phyloP scores from a whole-genome alignment of 2,329 filamentous ascomycete genomes.

The Tolypocladium tropicale region DNA sequence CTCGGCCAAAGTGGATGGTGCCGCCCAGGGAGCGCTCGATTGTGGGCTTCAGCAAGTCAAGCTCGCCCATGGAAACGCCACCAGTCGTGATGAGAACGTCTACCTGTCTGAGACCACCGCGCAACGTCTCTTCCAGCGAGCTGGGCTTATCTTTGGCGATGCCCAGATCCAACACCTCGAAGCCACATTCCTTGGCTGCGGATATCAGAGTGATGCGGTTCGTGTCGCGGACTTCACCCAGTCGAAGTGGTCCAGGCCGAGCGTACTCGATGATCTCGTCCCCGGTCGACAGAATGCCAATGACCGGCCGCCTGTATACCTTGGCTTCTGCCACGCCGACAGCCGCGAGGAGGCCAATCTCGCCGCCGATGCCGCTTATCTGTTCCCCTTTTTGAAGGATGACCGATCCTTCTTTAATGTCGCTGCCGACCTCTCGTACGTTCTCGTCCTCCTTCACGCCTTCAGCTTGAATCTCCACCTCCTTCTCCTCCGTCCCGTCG shows the following conservation, averaged over 20 bases:
- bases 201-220: constrained; percentile 83
- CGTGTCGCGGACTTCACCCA: constrained; percentile 87
- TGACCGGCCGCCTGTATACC: constrained; percentile 64
- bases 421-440: constrained; percentile 82
- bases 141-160: constrained; percentile 69
- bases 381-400: constrained; percentile 70
- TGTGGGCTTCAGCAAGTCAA: constrained; percentile 92
- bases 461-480: constrained; percentile 76
- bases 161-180: constrained; percentile 71
- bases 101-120: constrained; percentile 60
- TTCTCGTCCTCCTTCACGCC: constrained; percentile 73
- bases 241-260: constrained; percentile 47
- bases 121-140: constrained; percentile 66
- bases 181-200: constrained; percentile 64
- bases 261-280: constrained; percentile 83
- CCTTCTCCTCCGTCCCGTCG: constrained; percentile 74
- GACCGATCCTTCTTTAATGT: constrained; percentile 58
- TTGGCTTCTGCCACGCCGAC: constrained; percentile 64
- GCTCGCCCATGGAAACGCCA: constrained; percentile 94
- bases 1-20: constrained; percentile 90
- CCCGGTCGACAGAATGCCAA: constrained; percentile 87
- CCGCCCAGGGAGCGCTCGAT: constrained; percentile 84
- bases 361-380: constrained; percentile 80
- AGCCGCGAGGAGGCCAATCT: constrained; percentile 81
- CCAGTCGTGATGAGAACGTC: constrained; percentile 88